Evolutionary conservation across 139 green algal species (phyloP), one percentile per base, ranked within the genome.

Genomic region (Coelastrella sp.): DNA sequence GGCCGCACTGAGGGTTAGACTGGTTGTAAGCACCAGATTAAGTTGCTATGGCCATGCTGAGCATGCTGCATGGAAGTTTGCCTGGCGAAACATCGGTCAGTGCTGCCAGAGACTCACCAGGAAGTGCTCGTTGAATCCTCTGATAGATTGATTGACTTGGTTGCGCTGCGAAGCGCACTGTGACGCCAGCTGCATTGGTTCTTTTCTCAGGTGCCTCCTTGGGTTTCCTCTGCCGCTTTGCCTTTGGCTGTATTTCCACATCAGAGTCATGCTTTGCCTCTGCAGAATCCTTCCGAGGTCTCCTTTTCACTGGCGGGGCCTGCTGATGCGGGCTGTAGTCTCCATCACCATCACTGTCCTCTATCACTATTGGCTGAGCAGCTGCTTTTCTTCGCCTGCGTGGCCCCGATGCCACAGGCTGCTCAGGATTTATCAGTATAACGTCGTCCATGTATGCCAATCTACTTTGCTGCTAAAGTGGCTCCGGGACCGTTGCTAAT

Each of bases 101-200:
- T 72, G 15, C 22, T 78, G 4, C 70, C 70, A 78, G 17, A 0
- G 8, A 58, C 61, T 8, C 9, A 91, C 88, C 88, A 66, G 88
- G 88, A 20, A 91, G 66, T 12, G 88, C 88, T 24, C 80, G 68
- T 35, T 74, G 35, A 58, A 91, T 91, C 59, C 80, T 82, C 17
- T 88, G 65, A 7, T 84, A 73, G 0, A 88, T 25, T 12, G 56
- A 24, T 63, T 89, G 80, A 19, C 72, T 84, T 17, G 85, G 85
- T 7, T 81, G 25, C 10, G 61, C 20, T 59, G 84, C 65, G 1
- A 35, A 78, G 11, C 88, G 60, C 22, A 91, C 80, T 22, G 80
- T 91, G 9, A 57, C 82, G 11, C 81, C 88, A 63, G 24, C 35
- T 12, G n/a, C 49, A 8, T 82, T 63, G 11, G 72, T 84, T 24